These are phyloP conservation scores for Huntiella moniliformis DNA, from an alignment of 2,329 filamentous ascomycete genomes.

Conservation along the genomic window DNA sequence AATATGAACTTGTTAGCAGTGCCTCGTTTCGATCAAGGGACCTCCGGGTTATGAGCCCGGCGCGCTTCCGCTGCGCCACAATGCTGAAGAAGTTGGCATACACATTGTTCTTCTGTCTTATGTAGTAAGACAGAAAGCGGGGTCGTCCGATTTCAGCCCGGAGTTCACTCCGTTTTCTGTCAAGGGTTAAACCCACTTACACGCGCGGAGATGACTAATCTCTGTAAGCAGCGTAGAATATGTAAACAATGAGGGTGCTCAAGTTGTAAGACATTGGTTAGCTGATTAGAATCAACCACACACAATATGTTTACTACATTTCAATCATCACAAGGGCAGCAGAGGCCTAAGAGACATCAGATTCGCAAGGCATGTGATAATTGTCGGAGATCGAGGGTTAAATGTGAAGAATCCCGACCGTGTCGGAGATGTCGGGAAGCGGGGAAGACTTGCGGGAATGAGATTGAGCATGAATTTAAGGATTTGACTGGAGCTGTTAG, in stretches of 20 bases:
- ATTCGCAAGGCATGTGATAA: constrained; percentile 9
- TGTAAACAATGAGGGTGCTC: too few relatives aligned
- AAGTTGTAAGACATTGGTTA: too few relatives aligned
- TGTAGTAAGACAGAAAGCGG: too few relatives aligned
- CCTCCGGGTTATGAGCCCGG: constrained; percentile 13
- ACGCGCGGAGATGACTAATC: too few relatives aligned
- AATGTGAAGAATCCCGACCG: constrained; percentile 6
- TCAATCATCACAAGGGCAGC: too few relatives aligned
- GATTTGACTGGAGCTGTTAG: neutral
- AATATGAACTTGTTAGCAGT: constrained; percentile 7
- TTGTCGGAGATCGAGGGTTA: constrained; percentile 6
- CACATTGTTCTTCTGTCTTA: too few relatives aligned
- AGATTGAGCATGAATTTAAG: constrained; percentile 7
- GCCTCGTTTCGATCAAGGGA: constrained; percentile 12
- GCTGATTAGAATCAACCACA: too few relatives aligned
- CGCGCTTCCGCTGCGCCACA: constrained; percentile 12
- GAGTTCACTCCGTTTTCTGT: too few relatives aligned
- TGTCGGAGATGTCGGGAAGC: constrained; percentile 4
- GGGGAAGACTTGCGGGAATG: constrained; percentile 6
- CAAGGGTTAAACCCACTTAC: too few relatives aligned
- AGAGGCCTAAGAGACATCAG: constrained; percentile 7
- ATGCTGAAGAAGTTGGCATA: neutral
- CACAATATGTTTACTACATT: too few relatives aligned
- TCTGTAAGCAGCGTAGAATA: too few relatives aligned
- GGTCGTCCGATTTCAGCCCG: too few relatives aligned